phyloP scores from a whole-genome alignment of 306 rosid species.

The Vigna radiata region DNA sequence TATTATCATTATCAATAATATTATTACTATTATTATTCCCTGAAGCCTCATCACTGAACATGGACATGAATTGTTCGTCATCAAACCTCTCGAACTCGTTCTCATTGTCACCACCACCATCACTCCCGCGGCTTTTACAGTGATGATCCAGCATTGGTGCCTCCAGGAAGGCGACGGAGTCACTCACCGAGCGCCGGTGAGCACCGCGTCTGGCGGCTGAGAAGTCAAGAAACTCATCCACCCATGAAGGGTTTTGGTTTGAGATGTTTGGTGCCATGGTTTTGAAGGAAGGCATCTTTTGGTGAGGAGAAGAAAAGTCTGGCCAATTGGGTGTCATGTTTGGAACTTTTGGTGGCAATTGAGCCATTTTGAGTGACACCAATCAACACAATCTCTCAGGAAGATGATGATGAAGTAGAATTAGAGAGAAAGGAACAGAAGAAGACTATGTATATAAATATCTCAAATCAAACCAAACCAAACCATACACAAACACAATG shows the following conservation, averaged over 20 bases:
- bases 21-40: slow-evolving; percentile 12
- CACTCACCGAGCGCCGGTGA: slow-evolving; percentile 82
- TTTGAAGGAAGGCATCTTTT: slow-evolving; percentile 53
- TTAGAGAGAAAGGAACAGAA: neutral
- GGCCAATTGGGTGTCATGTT: slow-evolving; percentile 70
- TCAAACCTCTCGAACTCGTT: slow-evolving; percentile 76
- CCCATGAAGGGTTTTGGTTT: slow-evolving; percentile 75
- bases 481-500: neutral
- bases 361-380: slow-evolving; percentile 62
- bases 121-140: neutral
- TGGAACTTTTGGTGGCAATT: slow-evolving; percentile 93
- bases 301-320: slow-evolving; percentile 59
- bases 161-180: slow-evolving; percentile 75
- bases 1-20: neutral
- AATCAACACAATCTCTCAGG: neutral
- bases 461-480: no score
- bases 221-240: slow-evolving; percentile 88
- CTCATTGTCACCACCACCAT: neutral
- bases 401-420: neutral
- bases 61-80: slow-evolving; percentile 85
- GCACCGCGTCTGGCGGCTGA: slow-evolving; percentile 71
- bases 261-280: slow-evolving; percentile 43
- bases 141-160: slow-evolving; percentile 65
- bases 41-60: slow-evolving; percentile 72
- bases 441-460: neutral